Conservation (phyloP, 2,329 filamentous ascomycete species). For the Neocatenulostroma microsporum region DNA sequence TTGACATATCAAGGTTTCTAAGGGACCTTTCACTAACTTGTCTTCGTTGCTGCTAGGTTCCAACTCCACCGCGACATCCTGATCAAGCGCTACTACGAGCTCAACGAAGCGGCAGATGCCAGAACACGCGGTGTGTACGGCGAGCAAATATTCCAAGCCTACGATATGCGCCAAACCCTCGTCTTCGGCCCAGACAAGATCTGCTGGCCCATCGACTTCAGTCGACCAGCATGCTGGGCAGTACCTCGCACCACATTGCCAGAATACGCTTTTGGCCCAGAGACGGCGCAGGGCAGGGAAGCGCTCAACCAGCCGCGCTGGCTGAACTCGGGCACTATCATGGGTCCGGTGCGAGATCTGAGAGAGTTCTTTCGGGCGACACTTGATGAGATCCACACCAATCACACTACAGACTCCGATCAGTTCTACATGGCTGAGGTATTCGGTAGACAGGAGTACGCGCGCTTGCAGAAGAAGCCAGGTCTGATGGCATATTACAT, state of each 20-base stretch:
- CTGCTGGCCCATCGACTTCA: conserved; percentile 26
- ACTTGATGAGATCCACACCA: conserved; percentile 30
- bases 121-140: conserved; percentile 27
- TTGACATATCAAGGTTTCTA: too few species aligned
- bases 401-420: conserved; percentile 29
- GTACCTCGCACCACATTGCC: conserved; percentile 20
- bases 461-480: conserved; percentile 36
- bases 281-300: conserved; percentile 35
- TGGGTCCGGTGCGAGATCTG: conserved; percentile 31
- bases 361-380: conserved; percentile 37
- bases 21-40: too few species aligned
- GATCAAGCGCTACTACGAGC: conserved; percentile 53
- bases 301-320: conserved; percentile 40
- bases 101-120: conserved; percentile 45
- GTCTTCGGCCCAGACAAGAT: conserved; percentile 29
- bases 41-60: too few species aligned
- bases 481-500: conserved; percentile 11
- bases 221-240: conserved; percentile 26
- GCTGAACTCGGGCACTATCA: conserved; percentile 41
- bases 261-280: conserved; percentile 39
- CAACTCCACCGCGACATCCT: conserved; percentile 57
- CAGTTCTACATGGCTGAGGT: conserved; percentile 45
- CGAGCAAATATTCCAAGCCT: conserved; percentile 29
- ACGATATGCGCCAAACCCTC: conserved; percentile 23
- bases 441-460: conserved; percentile 48